Percentiles rank a stretch among this genome's conserved stretches.
Conservation (phyloP, 2,329 filamentous ascomycete genomes). For the Cercospora canescens region DNA sequence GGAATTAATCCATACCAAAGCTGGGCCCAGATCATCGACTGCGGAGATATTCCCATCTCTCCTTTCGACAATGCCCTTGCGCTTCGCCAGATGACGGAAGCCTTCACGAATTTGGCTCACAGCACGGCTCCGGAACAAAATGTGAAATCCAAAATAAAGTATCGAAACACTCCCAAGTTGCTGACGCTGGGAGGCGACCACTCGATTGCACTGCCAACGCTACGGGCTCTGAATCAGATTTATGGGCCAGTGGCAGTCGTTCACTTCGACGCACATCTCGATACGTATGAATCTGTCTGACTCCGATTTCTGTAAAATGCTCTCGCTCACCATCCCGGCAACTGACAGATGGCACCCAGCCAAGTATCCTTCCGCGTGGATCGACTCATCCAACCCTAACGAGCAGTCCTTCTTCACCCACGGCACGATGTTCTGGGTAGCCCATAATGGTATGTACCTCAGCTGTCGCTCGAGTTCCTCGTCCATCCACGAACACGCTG, state of each 20-base stretch:
- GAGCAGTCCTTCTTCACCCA: slow-evolving; percentile 79
- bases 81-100: slow-evolving; percentile 78
- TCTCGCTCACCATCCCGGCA: not conserved
- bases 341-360: slow-evolving; percentile 65
- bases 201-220: slow-evolving; percentile 52
- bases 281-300: slow-evolving; percentile 52
- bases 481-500: not conserved
- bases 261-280: slow-evolving; percentile 65
- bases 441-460: slow-evolving; percentile 53
- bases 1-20: slow-evolving; percentile 79
- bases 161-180: slow-evolving; percentile 48
- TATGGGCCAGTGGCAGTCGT: slow-evolving; percentile 51
- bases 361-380: slow-evolving; percentile 78
- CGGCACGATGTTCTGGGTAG: slow-evolving; percentile 90
- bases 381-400: slow-evolving; percentile 49
- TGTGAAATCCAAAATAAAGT: slow-evolving; percentile 40
- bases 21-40: slow-evolving; percentile 70
- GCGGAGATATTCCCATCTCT: slow-evolving; percentile 84
- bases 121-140: slow-evolving; percentile 39
- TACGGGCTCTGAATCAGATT: slow-evolving; percentile 49
- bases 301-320: not conserved
- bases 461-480: not conserved
- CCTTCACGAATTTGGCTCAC: slow-evolving; percentile 68
- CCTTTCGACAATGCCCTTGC: slow-evolving; percentile 85
- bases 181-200: slow-evolving; percentile 53